phyloP scores from a whole-genome alignment of 1,284 basidiomycete genomes.

The Cutaneotrichosporon mucoides region DNA sequence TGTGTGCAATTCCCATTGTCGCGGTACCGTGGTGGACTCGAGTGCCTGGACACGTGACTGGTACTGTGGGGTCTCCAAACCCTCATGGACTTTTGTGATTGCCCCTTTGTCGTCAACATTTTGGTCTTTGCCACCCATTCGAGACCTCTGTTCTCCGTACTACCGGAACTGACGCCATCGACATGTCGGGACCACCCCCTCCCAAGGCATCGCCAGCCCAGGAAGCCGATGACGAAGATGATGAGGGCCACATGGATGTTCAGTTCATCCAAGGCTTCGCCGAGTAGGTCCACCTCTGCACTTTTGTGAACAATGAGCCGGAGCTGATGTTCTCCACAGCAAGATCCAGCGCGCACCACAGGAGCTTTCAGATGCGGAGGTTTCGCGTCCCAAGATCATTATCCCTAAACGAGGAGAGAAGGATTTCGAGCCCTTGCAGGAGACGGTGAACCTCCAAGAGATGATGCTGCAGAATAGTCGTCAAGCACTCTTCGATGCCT shows the following conservation, averaged over 20 bases:
- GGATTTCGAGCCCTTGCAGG: conserved; percentile 78
- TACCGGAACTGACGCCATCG: too few relatives aligned
- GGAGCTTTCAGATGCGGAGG: conserved; percentile 14
- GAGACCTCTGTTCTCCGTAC: too few relatives aligned
- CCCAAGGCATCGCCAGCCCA: background rate
- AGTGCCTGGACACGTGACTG: too few relatives aligned
- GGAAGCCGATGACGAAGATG: conserved; percentile 29
- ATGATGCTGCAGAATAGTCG: conserved; percentile 78
- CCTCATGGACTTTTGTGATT: too few relatives aligned
- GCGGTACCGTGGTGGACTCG: too few relatives aligned
- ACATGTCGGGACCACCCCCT: background rate
- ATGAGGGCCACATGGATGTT: conserved; percentile 31
- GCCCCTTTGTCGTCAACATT: background rate
- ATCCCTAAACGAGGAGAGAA: conserved; percentile 94
- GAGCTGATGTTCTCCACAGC: conserved; percentile 14
- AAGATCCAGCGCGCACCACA: conserved; percentile 42
- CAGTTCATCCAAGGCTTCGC: conserved; percentile 35
- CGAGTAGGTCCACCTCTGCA: conserved; percentile 18
- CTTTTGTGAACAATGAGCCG: background rate
- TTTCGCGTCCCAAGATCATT: conserved; percentile 39
- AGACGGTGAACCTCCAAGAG: conserved; percentile 57
- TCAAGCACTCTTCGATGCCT: conserved; percentile 75
- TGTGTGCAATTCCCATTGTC: too few relatives aligned
- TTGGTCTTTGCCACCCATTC: background rate
- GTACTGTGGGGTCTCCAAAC: too few relatives aligned